phyloP scores from a whole-genome alignment of 306 rosid genomes.

The Castanospermum australe region DNA sequence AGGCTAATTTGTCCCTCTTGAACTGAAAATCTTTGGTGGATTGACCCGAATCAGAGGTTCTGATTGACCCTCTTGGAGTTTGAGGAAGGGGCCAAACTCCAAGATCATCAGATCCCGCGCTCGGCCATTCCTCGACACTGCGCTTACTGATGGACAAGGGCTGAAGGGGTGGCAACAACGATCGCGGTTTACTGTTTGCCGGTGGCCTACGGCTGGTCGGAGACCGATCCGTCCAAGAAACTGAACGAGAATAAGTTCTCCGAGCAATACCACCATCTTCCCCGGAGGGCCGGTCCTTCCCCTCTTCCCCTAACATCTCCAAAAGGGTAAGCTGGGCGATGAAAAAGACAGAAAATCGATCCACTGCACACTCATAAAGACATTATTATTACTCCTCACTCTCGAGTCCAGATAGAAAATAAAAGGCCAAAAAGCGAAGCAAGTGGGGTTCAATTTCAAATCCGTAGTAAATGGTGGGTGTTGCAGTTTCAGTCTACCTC shows the following conservation, averaged over 20 bases:
- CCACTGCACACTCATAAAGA: constrained; percentile 43
- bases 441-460: background rate
- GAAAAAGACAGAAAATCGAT: constrained; percentile 24
- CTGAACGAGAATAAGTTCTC: constrained; percentile 62
- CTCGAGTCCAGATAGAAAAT: constrained; percentile 27
- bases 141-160: constrained; percentile 69
- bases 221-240: constrained; percentile 82
- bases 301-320: constrained; percentile 58
- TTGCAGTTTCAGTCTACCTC: constrained; percentile 37
- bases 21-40: constrained; percentile 61
- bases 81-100: constrained; percentile 78
- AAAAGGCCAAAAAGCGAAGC: background rate
- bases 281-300: constrained; percentile 15
- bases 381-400: constrained; percentile 32
- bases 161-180: constrained; percentile 76
- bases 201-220: constrained; percentile 50
- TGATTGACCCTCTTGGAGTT: constrained; percentile 65
- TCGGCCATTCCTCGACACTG: constrained; percentile 74
- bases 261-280: constrained; percentile 18
- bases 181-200: constrained; percentile 47
- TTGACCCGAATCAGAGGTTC: constrained; percentile 38
- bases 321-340: constrained; percentile 4
- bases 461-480: constrained; percentile 32
- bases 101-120: constrained; percentile 92
- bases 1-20: constrained; percentile 76